Conservation (phyloP, 2,329 filamentous ascomycete genomes). For the Simplicillium sp. region DNA sequence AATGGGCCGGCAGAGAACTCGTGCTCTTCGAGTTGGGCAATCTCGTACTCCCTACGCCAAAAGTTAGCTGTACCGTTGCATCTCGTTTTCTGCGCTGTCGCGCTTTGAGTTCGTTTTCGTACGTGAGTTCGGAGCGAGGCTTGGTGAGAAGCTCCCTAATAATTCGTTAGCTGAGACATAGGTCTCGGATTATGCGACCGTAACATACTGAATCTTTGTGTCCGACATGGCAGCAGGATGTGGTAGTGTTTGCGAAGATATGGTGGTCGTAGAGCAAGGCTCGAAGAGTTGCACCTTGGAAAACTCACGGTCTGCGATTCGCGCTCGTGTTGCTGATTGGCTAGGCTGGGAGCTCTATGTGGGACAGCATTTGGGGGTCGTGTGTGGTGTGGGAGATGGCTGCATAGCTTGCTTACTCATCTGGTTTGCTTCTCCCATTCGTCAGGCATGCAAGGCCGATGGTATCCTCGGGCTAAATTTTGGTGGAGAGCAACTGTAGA, state of each 20-base stretch:
- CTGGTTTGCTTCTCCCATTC: too few species aligned
- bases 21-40: slow-evolving; percentile 58
- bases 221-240: slow-evolving; percentile 45
- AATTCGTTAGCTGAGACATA: slow-evolving; percentile 16
- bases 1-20: slow-evolving; percentile 48
- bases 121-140: slow-evolving; percentile 86
- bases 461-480: slow-evolving; percentile 18
- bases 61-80: slow-evolving; percentile 1
- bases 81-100: slow-evolving; percentile 8
- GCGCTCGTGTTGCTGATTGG: neutral
- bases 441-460: slow-evolving; percentile 4
- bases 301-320: neutral
- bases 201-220: slow-evolving; percentile 60
- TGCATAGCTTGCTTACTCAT: neutral
- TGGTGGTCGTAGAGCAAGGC: slow-evolving; percentile 13
- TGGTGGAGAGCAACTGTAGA: slow-evolving; percentile 8
- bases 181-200: neutral
- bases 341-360: neutral
- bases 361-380: neutral
- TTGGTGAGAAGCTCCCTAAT: slow-evolving; percentile 79
- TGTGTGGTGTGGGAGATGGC: neutral
- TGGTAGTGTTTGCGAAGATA: slow-evolving; percentile 9
- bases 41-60: slow-evolving; percentile 70
- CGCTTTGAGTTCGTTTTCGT: slow-evolving; percentile 29
- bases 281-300: slow-evolving; percentile 16